Evolutionary conservation across 192 early-diverging fungal species (phyloP), one percentile per base, ranked within the genome.

Genomic region (Backusella liffmaniae): DNA sequence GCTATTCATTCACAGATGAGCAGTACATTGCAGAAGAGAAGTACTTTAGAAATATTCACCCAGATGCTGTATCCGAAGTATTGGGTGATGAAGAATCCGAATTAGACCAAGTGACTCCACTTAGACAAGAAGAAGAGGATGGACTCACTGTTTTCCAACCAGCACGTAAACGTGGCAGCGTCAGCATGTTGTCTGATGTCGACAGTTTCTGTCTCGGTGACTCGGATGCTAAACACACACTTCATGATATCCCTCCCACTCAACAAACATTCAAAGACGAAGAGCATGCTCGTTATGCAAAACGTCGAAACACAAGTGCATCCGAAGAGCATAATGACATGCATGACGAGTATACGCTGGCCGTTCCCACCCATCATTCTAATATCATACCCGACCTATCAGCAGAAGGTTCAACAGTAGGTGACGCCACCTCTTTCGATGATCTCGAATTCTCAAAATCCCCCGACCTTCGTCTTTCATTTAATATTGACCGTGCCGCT

Each of bases 121-220:
- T 29, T 18, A 35, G 15, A 39, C 68, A 36, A 68, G n/a, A 35
- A 6, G 18, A 62, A 62, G 26, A 71, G 66, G 15, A 67, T 13
- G 35, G 66, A 35, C 70, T 29, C 5, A 4, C 37, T 35, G 26
- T 51, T 10, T 79, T 74, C 34, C 77, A 73, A 34, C 67, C 67
- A 15, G 73, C 77, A 15, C 77, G 73, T 51, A 81, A 81, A 18
- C 76, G 80, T 37, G 76, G 80, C 23, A 81, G 80, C 36, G 44
- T 81, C 7, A 77, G 76, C 21, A 81, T 81, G 80, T 68, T 81
- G 9, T 81, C 80, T 13, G 76, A 81, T 41, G 32, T 73, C 16
- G 73, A 77, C 67, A 72, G 69, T 12, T 70, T 77, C 46, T n/a
- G 41, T 29, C 21, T 72, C 10, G 76, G 77, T 49, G 26, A 30